phyloP scores from a whole-genome alignment of 2,329 filamentous ascomycete species.

The Fusarium sp. region DNA sequence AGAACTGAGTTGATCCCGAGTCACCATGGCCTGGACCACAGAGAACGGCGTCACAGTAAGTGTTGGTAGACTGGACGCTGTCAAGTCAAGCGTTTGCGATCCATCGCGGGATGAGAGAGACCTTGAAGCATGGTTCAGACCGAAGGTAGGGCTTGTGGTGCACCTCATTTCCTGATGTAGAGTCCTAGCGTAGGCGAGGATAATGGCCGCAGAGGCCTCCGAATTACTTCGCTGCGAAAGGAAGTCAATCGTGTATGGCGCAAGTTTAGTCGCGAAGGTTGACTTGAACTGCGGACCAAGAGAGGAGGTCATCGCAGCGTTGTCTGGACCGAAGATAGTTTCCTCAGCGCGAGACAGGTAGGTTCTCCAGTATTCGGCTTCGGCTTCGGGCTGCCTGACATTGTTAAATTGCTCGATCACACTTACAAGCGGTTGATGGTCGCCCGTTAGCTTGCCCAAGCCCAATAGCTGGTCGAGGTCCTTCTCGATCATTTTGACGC shows the following conservation, averaged over 20 bases:
- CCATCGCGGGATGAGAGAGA: conserved; percentile 12
- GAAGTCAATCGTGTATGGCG: not conserved
- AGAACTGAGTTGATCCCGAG: not conserved
- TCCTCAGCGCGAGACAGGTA: conserved; percentile 1
- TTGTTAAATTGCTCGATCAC: not conserved
- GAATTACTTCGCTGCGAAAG: not conserved
- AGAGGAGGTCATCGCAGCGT: fast-evolving
- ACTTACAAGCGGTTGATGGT: not conserved
- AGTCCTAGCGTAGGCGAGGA: conserved; percentile 8
- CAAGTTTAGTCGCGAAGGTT: fast-evolving
- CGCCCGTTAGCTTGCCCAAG: fast-evolving
- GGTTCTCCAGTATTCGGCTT: conserved; percentile 6
- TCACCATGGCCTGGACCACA: not conserved
- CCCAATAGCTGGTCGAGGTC: not conserved
- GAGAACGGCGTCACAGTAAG: conserved; percentile 8
- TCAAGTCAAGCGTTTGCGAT: conserved; percentile 10
- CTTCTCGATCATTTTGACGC: conserved; percentile 25
- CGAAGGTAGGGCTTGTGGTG: not conserved
- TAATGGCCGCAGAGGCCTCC: not conserved
- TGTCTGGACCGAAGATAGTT: not conserved
- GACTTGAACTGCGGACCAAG: conserved; percentile 11
- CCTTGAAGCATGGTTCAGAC: conserved; percentile 23
- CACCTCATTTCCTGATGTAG: not conserved
- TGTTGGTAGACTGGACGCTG: not conserved
- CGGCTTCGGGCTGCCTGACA: not conserved